Evolutionary conservation across 371 early-diverging fungal species (phyloP), one percentile per base, ranked within the genome.

Genomic region (Apophysomyces variabilis): DNA sequence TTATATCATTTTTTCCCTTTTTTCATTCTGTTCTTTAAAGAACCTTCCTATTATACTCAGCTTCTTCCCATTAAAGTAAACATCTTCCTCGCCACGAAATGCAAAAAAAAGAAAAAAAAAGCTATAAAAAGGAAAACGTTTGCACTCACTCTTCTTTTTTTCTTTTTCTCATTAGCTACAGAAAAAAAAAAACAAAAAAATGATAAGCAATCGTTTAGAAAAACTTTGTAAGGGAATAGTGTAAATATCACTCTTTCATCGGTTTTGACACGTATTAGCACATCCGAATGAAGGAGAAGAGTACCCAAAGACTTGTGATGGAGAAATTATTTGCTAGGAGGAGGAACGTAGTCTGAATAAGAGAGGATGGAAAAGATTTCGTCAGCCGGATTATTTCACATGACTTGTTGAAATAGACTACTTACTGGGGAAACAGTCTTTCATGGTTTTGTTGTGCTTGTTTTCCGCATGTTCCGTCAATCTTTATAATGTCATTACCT

Each of bases 381-480:
- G 41, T 41, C 41, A 41, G 41, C 13, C 41, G 6, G 14, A 32
- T 7, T 13, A n/a, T 41, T 41, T 41, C 41, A 41, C 41, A 41
- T 41, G 41, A 41, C 41, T 13, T 41, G 8, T 41, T 32, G n/a
- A 26, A 26, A 56, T 43, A 61, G 9, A 36, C 5, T 4, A 62
- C 74, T 73, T 77, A 78, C 87, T 88, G 39, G 94, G 94, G 82
- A 95, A 94, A 72, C 95, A 95, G 4, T 92, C 92, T 63, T 85
- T 79, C 60, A 93, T 66, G 5, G 88, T 79, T 80, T 93, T 93
- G 76, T 82, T 76, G 74, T 94, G 95, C 85, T 94, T 93, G 84
- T 90, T 92, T 44, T 84, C 82, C 62, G 92, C 87, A 72, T 93
- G 93, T 69, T 90, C 89, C 46, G 77, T 71, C 44, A 92, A 83